A percentile compares a stretch with the other conserved stretches of the same genome.
Conservation (phyloP, 345 rosid species). For the Syzygium grande region DNA sequence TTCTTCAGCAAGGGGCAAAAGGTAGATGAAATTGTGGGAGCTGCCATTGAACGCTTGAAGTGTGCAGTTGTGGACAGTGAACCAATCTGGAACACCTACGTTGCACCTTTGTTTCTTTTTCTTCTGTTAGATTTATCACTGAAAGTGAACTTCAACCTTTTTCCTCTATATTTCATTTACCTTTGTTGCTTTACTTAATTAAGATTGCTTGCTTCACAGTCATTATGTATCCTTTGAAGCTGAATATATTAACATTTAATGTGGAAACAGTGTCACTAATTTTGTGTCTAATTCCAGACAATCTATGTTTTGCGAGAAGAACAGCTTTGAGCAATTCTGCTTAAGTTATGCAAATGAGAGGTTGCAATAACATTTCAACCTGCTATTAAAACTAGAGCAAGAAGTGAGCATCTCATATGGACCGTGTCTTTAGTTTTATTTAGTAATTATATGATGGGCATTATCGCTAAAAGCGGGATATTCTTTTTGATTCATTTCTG, state of each 20-base stretch:
- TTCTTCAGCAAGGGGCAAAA: slow-evolving; percentile 62
- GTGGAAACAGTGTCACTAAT: background rate
- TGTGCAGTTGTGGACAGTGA: no score
- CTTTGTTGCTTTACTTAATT: background rate
- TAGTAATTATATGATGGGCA: background rate
- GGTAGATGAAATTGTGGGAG: slow-evolving; percentile 55
- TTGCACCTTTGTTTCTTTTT: background rate
- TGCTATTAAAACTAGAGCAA: slow-evolving; percentile 86
- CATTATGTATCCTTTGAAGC: background rate
- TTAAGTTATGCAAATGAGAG: slow-evolving; percentile 98
- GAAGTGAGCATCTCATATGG: slow-evolving; percentile 45
- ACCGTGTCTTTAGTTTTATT: background rate
- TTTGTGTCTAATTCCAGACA: background rate
- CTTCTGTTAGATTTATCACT: no score
- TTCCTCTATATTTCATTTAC: background rate
- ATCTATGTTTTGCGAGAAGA: slow-evolving; percentile 50
- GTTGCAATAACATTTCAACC: slow-evolving; percentile 88
- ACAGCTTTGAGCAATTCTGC: slow-evolving; percentile 94
- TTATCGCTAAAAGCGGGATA: no score
- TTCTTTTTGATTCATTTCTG: no score
- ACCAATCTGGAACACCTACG: no score
- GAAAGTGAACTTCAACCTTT: no score
- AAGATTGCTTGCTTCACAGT: background rate
- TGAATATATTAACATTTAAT: background rate
- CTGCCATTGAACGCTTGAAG: slow-evolving; percentile 46